These are phyloP conservation scores for Epichloe hybrida DNA, from an alignment of 2,329 filamentous ascomycete genomes.

Conservation along the genomic window DNA sequence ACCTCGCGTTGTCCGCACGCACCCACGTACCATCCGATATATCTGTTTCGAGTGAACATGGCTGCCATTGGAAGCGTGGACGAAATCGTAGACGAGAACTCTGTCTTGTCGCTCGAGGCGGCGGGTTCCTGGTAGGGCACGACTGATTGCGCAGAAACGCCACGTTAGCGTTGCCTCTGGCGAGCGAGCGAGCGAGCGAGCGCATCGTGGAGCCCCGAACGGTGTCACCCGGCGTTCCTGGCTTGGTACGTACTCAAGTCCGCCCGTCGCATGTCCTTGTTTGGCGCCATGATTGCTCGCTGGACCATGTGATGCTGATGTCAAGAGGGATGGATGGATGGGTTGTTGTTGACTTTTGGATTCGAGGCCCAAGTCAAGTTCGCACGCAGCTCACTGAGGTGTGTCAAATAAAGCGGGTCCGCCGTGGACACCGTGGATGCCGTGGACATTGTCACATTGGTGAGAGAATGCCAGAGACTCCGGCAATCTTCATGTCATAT, in stretches of 20 bases:
- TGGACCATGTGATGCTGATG: slow-evolving; percentile 1
- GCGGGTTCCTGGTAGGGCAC: slow-evolving; percentile 76
- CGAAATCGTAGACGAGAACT: slow-evolving; percentile 56
- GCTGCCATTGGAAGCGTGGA: slow-evolving; percentile 91
- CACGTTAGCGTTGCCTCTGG: not conserved
- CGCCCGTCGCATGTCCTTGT: slow-evolving; percentile 29
- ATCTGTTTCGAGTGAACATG: slow-evolving; percentile 87
- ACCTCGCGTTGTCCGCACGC: not conserved
- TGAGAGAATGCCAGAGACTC: not conserved
- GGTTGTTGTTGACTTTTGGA: not conserved
- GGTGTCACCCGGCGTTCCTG: not conserved
- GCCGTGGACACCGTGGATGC: not conserved
- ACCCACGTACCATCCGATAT: slow-evolving; percentile 44
- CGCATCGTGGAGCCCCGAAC: not conserved
- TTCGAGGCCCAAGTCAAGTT: not conserved
- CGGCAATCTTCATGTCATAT: too few species aligned
- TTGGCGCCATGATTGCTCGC: slow-evolving; percentile 23
- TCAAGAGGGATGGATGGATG: not conserved
- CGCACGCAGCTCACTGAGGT: not conserved
- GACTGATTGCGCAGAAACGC: slow-evolving; percentile 29
- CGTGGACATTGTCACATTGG: too few species aligned
- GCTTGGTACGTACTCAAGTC: slow-evolving; percentile 27
- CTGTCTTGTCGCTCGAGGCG: slow-evolving; percentile 47
- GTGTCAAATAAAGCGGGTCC: slow-evolving; percentile 2
- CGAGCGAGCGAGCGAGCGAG: too few species aligned